Evolutionary conservation across 208 protist genomes (phyloP), one percentile per base, ranked within the genome.

Genomic region (Trichomonas vaginalis): DNA sequence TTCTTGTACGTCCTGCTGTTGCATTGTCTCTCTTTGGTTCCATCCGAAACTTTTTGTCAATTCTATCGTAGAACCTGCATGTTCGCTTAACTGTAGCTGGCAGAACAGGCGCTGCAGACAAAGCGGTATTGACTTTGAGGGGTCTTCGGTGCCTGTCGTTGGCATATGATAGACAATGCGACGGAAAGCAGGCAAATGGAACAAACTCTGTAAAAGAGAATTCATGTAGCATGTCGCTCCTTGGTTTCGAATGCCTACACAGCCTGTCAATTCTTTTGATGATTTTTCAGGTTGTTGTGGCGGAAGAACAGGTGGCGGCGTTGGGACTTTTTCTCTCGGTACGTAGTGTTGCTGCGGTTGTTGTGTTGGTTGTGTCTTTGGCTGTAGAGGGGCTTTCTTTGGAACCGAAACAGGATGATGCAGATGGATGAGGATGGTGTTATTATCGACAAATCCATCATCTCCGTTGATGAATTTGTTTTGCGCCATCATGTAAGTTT

Each of bases 221-320:
- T 98, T 98, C 97, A 98, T 98, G 96, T 98, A 98, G 96, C 98
- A 98, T 49, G 98, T 98, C 21, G 98, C 98, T 46, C 98, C 98
- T 96, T 98, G 98, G 96, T 98, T 98, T 70, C 97, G 96, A 37
- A 98, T 96, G 40, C 98, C 98, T 14, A 98, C 97, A 96, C 95
- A 98, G 37, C 97, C 97, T 9, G 97, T 98, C 62, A 95, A 95
- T 95, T 97, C 97, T 51, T 92, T 92, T 1, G 86, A 92, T 47
- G 82, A 88, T 47, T 88, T 12, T 6, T 35, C n/a, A 42, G 79
- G 79, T 12, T 83, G 35, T 12, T 83, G 27, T 83, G 27, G 27
- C 35, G 79, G 35, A 21, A 83, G 40, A 42, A 42, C 35, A 83
- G 37, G 35, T 10, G 27, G 79, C 4, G 35, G 27, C 40, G 27